Base-by-base conservation (phyloP, 768 basidiomycete species). In the Pleurotus platypus region DNA sequence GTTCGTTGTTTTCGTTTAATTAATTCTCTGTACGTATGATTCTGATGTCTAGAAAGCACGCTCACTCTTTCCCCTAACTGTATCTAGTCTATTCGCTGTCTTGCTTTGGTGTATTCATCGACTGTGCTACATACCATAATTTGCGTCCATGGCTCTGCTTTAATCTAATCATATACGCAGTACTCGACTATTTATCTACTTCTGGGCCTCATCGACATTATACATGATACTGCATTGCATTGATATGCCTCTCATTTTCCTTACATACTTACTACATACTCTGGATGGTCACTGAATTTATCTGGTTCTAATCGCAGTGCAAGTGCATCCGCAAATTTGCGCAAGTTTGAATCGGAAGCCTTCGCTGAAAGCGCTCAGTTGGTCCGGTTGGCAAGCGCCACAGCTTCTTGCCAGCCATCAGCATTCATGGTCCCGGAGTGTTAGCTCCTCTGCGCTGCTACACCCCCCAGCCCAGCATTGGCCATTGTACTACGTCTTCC, bases 231-330 rank as follows among this genome's bases (percentile, higher is more conserved):
- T 48, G 20, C 24, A 35, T 24, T 24, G 24, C 22, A 20, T 26
- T 20, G 6, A 24, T 24, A 48, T 48, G 24, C 22, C 46, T 48
- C 64, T 64, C 15, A 60, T 64, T 46, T 65, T 11, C 30, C 30
- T 11, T 35, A 35, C 9, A 35, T 35, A 35, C 30, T 2, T 35
- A 35, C 30, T 5, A 35, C 64, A 57, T 59, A 57, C 12, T 51
- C 49, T 60, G 57, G 49, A 60, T 58, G 49, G 37, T 53, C 49
- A 40, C 50, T 55, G 61, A 55, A 43, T 55, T 57, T 45, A 45
- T 16, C 20, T 45, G 13, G 42, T 16, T 45, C 15, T 45, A 45
- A 45, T 16, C n/a, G n/a, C 13, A 45, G 42, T 5, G 24, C 4
- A 3, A 24, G 24, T 24, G 24, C 5, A 26, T 16, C 20, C n/a